phyloP scores from a whole-genome alignment of 2,329 filamentous ascomycete genomes.

The Fusarium penzigii region DNA sequence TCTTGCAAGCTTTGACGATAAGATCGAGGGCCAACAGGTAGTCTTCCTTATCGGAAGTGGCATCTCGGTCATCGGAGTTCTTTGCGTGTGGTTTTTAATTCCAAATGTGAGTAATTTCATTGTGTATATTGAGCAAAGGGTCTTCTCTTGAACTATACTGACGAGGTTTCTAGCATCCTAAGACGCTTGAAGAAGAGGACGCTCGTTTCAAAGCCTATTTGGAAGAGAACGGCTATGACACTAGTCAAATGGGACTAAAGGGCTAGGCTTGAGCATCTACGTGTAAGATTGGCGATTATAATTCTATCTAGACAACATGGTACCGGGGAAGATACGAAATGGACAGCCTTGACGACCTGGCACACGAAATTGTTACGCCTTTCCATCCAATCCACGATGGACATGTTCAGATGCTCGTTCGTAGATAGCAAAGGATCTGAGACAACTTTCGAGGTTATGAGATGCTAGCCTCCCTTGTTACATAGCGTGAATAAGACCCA shows the following conservation, averaged over 20 bases:
- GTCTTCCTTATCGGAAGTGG: slow-evolving; percentile 3
- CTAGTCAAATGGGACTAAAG: background rate
- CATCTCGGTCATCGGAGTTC: slow-evolving; percentile 2
- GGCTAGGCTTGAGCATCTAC: background rate
- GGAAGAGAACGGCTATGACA: background rate
- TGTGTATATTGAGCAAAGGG: too few species aligned
- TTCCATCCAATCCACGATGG: too few species aligned
- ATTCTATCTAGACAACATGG: too few species aligned
- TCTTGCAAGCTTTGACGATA: background rate
- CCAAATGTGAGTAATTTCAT: background rate
- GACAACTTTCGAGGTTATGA: too few species aligned
- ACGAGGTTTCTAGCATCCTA: background rate
- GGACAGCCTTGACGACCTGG: too few species aligned
- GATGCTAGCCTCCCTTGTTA: too few species aligned
- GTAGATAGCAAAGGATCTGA: too few species aligned
- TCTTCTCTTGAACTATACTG: background rate
- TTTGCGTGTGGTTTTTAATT: slow-evolving; percentile 5
- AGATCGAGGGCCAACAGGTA: slow-evolving; percentile 2
- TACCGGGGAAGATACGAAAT: too few species aligned
- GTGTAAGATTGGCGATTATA: too few species aligned
- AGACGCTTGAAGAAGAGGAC: background rate
- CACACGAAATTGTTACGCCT: too few species aligned
- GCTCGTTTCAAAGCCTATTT: background rate
- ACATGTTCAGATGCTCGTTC: too few species aligned
- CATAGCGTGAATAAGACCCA: too few species aligned